Base-by-base conservation (phyloP, 495 filamentous ascomycete genomes). In the Neurospora sp. region DNA sequence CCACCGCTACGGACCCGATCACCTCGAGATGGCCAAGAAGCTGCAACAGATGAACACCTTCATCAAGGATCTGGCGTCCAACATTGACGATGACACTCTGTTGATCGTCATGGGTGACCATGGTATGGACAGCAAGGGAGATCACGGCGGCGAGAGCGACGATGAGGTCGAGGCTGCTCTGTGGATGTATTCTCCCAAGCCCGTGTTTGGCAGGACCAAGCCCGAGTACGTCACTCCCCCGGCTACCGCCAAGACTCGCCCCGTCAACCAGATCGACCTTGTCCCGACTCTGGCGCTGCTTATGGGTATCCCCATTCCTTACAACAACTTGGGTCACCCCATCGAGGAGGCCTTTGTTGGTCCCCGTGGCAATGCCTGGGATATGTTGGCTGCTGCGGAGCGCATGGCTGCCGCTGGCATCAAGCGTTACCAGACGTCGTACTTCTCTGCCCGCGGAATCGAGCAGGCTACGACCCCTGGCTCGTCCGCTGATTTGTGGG, bases 51-150 rank as follows among this genome's bases (percentile, higher is more conserved):
- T 98, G 96, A 91, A 99, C 78, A 80, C 78, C 5, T 88, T 97
- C 44, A 85, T 98, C 74, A 86, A 89, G 35, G 84, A 92, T 11
- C 82, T 98, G 41, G 89, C 94, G 31, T 86, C 87, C 4, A 84
- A 84, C 10, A 81, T 98, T 14, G 95, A 97, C 77, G 92, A 97
- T 54, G 82, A 92, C 40, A 98, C 96, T 3, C 83, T 99, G 38
- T 84, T 99, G 69, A 91, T 99, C 18, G 92, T 98, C 18, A 97
- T 99, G 93, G 96, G 96, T 11, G 96, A 99, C 80, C 96, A 99
- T 81, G 96, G 96, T 10, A 99, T 99, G 96, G 96, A 99, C 82
- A 84, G 87, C 35, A 99, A 99, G 83, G 96, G 96, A 8, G 96
- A 99, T 77, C 96, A 99, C 78, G 96, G 96, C 54, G 96, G 96